phyloP scores from a whole-genome alignment of 2,329 filamentous ascomycete genomes.

The Aspergillus amoenus region DNA sequence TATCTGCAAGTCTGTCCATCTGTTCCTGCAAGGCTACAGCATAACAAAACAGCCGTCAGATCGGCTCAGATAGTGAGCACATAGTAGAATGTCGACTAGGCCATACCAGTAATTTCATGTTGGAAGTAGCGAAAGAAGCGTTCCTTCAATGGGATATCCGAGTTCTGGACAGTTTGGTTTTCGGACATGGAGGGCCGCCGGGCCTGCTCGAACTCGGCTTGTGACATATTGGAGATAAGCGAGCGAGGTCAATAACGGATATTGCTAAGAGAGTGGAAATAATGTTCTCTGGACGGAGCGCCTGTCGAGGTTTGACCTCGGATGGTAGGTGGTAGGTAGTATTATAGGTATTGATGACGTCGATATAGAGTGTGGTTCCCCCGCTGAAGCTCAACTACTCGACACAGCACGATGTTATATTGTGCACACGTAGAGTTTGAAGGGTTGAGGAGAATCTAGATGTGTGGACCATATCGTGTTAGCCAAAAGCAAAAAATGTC shows the following conservation, averaged over 20 bases:
- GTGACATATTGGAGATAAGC: constrained; percentile 27
- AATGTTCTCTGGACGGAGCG: neutral
- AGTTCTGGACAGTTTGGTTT: constrained; percentile 33
- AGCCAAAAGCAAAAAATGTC: neutral
- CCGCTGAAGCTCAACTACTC: neutral
- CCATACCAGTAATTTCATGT: constrained; percentile 67
- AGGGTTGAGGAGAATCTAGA: neutral
- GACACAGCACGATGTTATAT: neutral
- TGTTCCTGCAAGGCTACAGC: constrained; percentile 69
- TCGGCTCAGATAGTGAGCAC: constrained; percentile 8
- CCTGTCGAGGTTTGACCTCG: neutral
- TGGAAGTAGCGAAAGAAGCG: constrained; percentile 85
- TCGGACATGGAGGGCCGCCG: constrained; percentile 33
- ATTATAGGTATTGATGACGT: constrained; percentile 33
- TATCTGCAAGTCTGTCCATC: constrained; percentile 66
- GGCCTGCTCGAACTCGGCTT: constrained; percentile 26
- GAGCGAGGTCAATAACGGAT: neutral
- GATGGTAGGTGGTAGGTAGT: neutral
- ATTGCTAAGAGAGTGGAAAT: neutral
- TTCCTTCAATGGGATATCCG: constrained; percentile 60
- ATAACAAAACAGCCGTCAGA: constrained; percentile 18
- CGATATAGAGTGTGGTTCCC: constrained; percentile 18
- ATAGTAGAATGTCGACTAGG: neutral
- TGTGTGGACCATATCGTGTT: neutral
- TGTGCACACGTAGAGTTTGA: neutral